Evolutionary conservation across 257 asterid genomes (phyloP).

Genomic region (Fraxinus pennsylvanica): DNA sequence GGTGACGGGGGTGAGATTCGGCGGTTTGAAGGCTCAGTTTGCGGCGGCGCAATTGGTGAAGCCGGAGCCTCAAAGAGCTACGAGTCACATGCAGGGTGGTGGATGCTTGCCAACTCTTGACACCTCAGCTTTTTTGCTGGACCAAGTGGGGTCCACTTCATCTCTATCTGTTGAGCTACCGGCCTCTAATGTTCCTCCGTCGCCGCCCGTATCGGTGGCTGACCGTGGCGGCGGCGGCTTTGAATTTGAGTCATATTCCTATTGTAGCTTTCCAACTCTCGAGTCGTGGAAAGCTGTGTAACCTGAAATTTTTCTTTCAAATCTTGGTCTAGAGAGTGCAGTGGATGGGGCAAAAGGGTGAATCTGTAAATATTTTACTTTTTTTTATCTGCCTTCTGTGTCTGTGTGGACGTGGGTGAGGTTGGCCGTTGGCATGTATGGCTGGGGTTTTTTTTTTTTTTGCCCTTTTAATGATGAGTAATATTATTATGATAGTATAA

Average conservation of each 20-base stretch:
- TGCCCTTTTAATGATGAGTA: too few relatives aligned
- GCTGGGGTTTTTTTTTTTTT: not conserved
- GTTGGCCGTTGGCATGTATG: conserved; percentile 24
- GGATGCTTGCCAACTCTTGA: conserved; percentile 55
- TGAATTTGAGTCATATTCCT: conserved; percentile 51
- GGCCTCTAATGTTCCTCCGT: conserved; percentile 24
- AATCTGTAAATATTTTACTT: conserved; percentile 31
- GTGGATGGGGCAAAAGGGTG: conserved; percentile 45
- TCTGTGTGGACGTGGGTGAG: conserved; percentile 6
- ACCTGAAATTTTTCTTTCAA: conserved; percentile 8
- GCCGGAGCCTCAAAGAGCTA: conserved; percentile 62
- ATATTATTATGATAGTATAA: too few relatives aligned
- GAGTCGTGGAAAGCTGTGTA: conserved; percentile 76
- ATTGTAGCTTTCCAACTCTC: conserved; percentile 79
- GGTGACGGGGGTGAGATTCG: conserved; percentile 71
- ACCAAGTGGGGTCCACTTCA: conserved; percentile 33
- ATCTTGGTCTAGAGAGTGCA: conserved; percentile 11
- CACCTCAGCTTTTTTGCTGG: conserved; percentile 53
- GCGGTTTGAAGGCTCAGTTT: conserved; percentile 38
- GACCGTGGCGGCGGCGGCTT: conserved; percentile 37
- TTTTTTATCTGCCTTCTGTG: not conserved
- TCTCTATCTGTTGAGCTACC: conserved; percentile 17
- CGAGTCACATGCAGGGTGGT: conserved; percentile 32
- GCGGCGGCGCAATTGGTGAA: conserved; percentile 42
- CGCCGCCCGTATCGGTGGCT: conserved; percentile 22